These are phyloP conservation scores for Middelhovenomyces tepae DNA, from an alignment of 805 yeast genomes.

Conservation along the genomic window DNA sequence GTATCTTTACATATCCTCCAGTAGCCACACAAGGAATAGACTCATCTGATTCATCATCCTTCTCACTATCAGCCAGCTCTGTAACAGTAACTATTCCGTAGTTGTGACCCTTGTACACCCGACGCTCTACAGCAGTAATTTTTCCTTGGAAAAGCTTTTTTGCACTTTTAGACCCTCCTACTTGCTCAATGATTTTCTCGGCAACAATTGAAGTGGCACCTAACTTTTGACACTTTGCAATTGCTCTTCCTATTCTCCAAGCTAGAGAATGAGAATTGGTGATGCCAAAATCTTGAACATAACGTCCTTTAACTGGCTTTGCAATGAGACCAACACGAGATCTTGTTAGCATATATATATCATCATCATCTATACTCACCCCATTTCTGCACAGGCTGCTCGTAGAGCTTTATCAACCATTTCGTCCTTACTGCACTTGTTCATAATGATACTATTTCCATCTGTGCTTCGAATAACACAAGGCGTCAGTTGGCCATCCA, in stretches of 20 bases:
- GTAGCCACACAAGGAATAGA: too few species aligned
- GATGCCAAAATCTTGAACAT: conserved; percentile 26
- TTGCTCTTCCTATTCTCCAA: conserved; percentile 42
- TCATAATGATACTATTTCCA: too few species aligned
- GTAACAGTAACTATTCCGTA: conserved; percentile 38
- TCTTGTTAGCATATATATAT: conserved; percentile 35
- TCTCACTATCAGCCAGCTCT: too few species aligned
- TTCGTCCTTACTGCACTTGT: too few species aligned
- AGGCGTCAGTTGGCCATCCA: too few species aligned
- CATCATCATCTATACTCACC: too few species aligned
- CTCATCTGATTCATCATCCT: conserved; percentile 18
- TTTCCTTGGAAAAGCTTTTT: conserved; percentile 34
- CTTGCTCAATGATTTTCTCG: conserved; percentile 30
- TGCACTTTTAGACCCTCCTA: conserved; percentile 29
- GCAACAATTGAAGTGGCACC: conserved; percentile 32
- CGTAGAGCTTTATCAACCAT: too few species aligned
- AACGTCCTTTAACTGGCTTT: conserved; percentile 28
- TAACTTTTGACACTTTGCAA: conserved; percentile 32
- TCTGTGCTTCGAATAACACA: too few species aligned
- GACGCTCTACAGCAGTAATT: conserved; percentile 36
- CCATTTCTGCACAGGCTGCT: too few species aligned
- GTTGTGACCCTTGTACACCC: conserved; percentile 35
- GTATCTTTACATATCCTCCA: conserved; percentile 27
- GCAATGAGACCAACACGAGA: conserved; percentile 32
- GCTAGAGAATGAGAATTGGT: conserved; percentile 33